phyloP scores from a whole-genome alignment of 2,329 filamentous ascomycete species.

The Simplicillium sp. region DNA sequence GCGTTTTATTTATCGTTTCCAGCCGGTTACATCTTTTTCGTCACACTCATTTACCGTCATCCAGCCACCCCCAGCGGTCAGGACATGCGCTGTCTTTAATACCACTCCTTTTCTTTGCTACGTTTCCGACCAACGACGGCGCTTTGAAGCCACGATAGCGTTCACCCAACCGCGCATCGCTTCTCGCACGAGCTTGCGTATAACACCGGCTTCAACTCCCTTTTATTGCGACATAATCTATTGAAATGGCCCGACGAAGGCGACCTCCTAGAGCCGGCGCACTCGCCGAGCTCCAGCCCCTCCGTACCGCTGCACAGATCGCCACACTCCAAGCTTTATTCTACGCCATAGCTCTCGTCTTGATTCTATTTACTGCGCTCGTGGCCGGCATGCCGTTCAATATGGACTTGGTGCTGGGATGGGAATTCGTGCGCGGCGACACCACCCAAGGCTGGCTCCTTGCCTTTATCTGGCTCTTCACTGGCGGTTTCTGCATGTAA shows the following conservation, averaged over 20 bases:
- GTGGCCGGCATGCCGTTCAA: constrained; percentile 47
- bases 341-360: constrained; percentile 39
- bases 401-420: constrained; percentile 46
- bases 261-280: constrained; percentile 51
- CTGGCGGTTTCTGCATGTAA: constrained; percentile 43
- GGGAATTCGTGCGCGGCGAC: constrained; percentile 49
- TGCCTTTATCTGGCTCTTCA: constrained; percentile 47
- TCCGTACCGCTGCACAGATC: constrained; percentile 51
- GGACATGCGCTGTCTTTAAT: too few species aligned
- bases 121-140: neutral
- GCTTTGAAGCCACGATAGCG: too few species aligned
- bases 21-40: too few species aligned
- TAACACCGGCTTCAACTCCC: neutral
- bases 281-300: constrained; percentile 49
- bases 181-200: too few species aligned
- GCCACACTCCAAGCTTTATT: constrained; percentile 45
- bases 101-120: too few species aligned
- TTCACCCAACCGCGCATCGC: too few species aligned
- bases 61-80: too few species aligned
- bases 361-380: constrained; percentile 49
- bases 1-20: too few species aligned
- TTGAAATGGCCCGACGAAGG: constrained; percentile 43
- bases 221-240: too few species aligned
- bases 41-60: too few species aligned
- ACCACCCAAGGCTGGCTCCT: constrained; percentile 53